Conservation (phyloP, 23 red algal species). For the Chondrus crispus region DNA sequence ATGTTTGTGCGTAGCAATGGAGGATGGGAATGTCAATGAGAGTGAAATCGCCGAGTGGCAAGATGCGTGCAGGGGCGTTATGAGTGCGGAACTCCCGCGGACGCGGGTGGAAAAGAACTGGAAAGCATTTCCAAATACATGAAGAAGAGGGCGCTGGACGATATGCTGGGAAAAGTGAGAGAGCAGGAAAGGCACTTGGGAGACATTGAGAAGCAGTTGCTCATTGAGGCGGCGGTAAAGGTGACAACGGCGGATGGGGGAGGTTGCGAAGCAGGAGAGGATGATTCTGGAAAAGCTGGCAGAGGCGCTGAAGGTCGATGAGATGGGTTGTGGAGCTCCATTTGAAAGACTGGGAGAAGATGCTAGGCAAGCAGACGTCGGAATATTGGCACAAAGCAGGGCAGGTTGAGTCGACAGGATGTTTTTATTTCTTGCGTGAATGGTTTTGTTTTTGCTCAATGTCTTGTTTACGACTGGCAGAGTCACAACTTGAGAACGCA, state of each 20-base stretch:
- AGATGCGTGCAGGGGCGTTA: background rate
- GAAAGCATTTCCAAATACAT: background rate
- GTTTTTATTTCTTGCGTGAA: background rate
- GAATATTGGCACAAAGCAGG: too few species aligned
- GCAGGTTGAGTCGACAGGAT: background rate
- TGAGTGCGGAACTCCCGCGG: background rate
- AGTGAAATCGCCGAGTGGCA: background rate
- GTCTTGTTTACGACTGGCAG: too few species aligned
- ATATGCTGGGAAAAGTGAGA: background rate
- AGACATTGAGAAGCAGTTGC: background rate
- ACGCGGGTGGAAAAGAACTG: background rate
- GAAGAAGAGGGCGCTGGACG: background rate
- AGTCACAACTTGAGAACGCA: too few species aligned
- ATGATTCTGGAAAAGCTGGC: background rate
- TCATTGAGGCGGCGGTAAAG: slow-evolving; percentile 12
- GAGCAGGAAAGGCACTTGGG: background rate
- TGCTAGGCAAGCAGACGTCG: background rate
- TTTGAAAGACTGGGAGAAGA: background rate
- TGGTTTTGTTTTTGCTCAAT: too few species aligned
- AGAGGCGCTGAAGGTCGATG: background rate
- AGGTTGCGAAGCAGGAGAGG: background rate
- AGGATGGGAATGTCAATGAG: background rate
- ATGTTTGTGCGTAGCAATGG: slow-evolving; percentile 3
- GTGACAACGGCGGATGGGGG: background rate
- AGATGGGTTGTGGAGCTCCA: background rate